Conservation (phyloP, 2,329 filamentous ascomycete species). For the Fusarium mundagurra region DNA sequence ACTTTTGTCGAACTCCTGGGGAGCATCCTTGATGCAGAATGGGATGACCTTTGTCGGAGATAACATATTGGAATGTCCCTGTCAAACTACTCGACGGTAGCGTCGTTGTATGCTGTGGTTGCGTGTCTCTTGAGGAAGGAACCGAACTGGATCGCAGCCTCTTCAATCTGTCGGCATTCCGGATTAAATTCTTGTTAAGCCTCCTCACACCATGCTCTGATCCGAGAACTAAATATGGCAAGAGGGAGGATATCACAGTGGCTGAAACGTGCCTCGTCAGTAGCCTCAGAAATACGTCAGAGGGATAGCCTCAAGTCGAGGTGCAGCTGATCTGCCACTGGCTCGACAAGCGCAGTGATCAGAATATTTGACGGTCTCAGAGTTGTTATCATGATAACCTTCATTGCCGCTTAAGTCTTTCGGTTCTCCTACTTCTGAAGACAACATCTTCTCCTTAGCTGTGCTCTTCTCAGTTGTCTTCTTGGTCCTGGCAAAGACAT, state of each 20-base stretch:
- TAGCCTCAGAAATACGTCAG: background rate
- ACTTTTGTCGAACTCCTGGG: background rate
- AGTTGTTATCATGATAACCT: no score
- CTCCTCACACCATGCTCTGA: background rate
- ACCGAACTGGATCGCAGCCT: background rate
- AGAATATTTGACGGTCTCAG: background rate
- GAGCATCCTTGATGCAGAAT: background rate
- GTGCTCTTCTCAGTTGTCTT: no score
- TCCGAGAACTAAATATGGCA: background rate
- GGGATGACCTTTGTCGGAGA: accelerated
- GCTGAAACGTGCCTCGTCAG: background rate
- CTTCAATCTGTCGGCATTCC: background rate
- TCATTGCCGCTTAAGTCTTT: no score
- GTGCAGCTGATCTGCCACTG: background rate
- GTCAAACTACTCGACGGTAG: background rate
- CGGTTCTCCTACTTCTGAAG: no score
- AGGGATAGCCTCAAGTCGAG: background rate
- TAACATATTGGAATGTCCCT: accelerated
- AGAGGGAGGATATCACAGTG: no score
- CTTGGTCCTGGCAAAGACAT: no score
- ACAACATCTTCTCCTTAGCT: no score
- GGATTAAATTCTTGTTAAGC: no score
- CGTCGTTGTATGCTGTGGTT: accelerated
- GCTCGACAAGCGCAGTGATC: background rate
- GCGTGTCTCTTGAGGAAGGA: background rate